Percentiles rank a stretch among this genome's conserved stretches.
Conservation (phyloP, 345 rosid species). For the Melaleuca alternifolia region DNA sequence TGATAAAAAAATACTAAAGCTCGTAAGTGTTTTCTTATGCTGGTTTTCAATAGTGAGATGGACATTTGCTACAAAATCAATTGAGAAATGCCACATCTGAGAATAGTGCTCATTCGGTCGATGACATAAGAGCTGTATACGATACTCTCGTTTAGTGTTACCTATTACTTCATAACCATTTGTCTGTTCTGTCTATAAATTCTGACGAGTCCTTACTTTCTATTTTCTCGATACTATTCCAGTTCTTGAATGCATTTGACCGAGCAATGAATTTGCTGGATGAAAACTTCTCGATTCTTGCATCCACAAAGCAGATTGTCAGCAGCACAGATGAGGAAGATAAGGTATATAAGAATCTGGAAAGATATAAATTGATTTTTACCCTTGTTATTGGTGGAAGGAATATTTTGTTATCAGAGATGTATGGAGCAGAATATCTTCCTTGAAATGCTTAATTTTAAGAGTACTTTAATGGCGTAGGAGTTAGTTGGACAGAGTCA, state of each 20-base stretch:
- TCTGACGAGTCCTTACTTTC: neutral
- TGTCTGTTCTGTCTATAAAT: neutral
- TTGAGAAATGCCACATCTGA: neutral
- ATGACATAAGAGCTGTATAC: neutral
- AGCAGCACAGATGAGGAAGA: constrained; percentile 60
- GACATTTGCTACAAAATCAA: neutral
- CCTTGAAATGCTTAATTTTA: neutral
- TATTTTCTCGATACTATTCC: constrained; percentile 9
- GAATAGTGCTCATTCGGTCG: neutral
- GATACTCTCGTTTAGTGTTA: neutral
- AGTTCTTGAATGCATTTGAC: constrained; percentile 74
- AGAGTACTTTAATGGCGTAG: neutral
- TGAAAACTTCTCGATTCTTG: constrained; percentile 45
- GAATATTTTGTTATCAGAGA: neutral
- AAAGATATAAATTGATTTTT: neutral
- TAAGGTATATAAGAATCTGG: constrained; percentile 30
- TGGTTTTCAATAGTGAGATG: neutral
- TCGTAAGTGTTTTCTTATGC: neutral
- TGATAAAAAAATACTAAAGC: neutral
- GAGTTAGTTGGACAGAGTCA: neutral
- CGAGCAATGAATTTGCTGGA: constrained; percentile 64
- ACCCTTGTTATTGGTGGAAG: neutral
- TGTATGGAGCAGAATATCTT: neutral
- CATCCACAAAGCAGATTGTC: constrained; percentile 62
- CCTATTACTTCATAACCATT: neutral